phyloP scores from a whole-genome alignment of 2,329 filamentous ascomycete species.

The Cercospora sojina region DNA sequence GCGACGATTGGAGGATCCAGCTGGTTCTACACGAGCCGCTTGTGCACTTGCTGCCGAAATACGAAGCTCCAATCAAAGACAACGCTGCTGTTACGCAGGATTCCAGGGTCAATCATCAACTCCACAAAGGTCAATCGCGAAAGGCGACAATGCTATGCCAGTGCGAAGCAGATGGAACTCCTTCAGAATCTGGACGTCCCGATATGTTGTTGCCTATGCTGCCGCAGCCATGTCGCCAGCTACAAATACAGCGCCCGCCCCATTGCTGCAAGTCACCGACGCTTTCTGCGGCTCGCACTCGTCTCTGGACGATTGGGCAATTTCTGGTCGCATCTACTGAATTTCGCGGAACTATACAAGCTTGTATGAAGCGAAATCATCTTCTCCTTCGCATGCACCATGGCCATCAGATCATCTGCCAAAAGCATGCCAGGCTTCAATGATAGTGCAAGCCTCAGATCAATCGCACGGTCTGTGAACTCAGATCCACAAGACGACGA shows the following conservation, averaged over 20 bases:
- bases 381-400: background rate
- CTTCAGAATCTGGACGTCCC: background rate
- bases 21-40: background rate
- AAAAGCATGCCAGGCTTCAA: background rate
- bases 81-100: background rate
- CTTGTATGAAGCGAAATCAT: background rate
- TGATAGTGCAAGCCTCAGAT: background rate
- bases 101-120: background rate
- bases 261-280: background rate
- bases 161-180: background rate
- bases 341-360: background rate
- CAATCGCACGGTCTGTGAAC: background rate
- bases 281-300: background rate
- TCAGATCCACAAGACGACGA: background rate
- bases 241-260: background rate
- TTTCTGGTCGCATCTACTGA: background rate
- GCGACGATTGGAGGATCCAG: background rate
- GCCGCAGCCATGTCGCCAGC: background rate
- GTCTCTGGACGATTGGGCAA: background rate
- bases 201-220: background rate
- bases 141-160: background rate
- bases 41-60: background rate
- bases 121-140: background rate
- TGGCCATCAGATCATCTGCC: background rate
- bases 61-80: background rate